Base-by-base conservation (phyloP, 2,329 filamentous ascomycete species). In the Calonectria multiphialidica region DNA sequence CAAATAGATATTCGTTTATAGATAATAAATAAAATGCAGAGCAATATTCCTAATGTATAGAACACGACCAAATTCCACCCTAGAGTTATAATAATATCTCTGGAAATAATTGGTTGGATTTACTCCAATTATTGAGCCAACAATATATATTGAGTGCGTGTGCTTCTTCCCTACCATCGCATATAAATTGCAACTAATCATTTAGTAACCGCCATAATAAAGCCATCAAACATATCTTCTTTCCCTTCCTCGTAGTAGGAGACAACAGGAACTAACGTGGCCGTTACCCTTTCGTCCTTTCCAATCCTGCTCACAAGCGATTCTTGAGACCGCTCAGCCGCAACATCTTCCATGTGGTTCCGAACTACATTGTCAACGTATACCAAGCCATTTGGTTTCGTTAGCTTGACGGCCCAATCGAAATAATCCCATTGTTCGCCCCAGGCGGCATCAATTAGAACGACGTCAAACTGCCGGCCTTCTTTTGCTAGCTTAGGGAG, bases 401-500 rank as follows among this genome's bases (percentile, higher is more conserved):
- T 82, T 77, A 88, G 80, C 40, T 81, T 82, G 23, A 87, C 77
- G 2, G 85, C 85, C 74, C 80, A 80, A 67, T 89, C 82, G 53
- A 89, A 88, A 72, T 89, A 88, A 40, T 83, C 82, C 81, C 83
- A 86, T 68, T 88, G 87, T 72, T 87, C 86, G 53, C 82, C 81
- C 81, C 87, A 88, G 55, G 87, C 86, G 10, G 88, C 88, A 77
- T 90, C 88, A 45, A 90, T 87, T 69, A 90, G 90, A 1, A 87
- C 84, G 71, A 90, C 82, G 68, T 87, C 87, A 70, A 88, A 89
- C 55, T 81, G 81, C 10, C 80, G 80, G 1, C 85, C 83, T 70
- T 89, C 84, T 12, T 82, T 78, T 0, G 74, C 80, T n/a, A 90
- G 77, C 61, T 79, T 76, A 0, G 82, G 81, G 21, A 84, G 55